Conservation (phyloP, 2,329 filamentous ascomycete genomes). For the Fusarium sp. region DNA sequence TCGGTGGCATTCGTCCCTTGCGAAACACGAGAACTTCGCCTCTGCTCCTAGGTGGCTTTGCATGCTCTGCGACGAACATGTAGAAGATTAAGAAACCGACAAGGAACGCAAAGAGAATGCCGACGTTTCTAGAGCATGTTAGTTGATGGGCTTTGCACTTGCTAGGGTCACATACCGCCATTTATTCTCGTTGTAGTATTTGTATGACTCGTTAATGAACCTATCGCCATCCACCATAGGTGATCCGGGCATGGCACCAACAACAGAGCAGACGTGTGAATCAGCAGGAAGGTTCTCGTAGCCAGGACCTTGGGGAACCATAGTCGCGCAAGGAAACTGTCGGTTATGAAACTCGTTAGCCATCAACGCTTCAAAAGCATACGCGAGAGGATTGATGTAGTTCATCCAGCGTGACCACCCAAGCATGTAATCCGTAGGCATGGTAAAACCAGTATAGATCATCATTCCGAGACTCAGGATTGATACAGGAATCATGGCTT, state of each 20-base stretch:
- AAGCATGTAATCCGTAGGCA: slow-evolving; percentile 47
- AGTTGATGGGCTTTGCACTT: rapidly evolving
- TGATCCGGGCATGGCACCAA: slow-evolving; percentile 68
- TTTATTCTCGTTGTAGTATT: slow-evolving; percentile 68
- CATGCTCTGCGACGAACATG: slow-evolving; percentile 73
- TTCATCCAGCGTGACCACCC: slow-evolving; percentile 69
- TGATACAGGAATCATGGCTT: slow-evolving; percentile 65
- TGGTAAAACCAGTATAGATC: slow-evolving; percentile 59
- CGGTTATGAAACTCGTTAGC: slow-evolving; percentile 59
- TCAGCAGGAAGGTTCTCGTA: slow-evolving; percentile 57
- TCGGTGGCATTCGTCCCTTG: slow-evolving; percentile 67
- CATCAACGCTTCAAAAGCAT: slow-evolving; percentile 56
- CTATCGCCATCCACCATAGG: slow-evolving; percentile 69
- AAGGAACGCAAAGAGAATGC: slow-evolving; percentile 74
- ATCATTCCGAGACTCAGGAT: slow-evolving; percentile 65
- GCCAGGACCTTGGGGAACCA: slow-evolving; percentile 57
- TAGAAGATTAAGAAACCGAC: slow-evolving; percentile 74
- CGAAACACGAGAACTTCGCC: slow-evolving; percentile 78
- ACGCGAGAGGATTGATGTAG: slow-evolving; percentile 73
- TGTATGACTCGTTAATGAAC: slow-evolving; percentile 68
- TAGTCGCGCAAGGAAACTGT: slow-evolving; percentile 67
- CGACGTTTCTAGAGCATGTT: slow-evolving; percentile 67
- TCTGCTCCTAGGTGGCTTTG: slow-evolving; percentile 71
- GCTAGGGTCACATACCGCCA: slow-evolving; percentile 57
- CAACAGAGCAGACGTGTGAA: slow-evolving; percentile 65